Evolutionary conservation across 176 grass and related monocot species (phyloP), one percentile per base, ranked within the genome.

Genomic region (Musa itinerans): DNA sequence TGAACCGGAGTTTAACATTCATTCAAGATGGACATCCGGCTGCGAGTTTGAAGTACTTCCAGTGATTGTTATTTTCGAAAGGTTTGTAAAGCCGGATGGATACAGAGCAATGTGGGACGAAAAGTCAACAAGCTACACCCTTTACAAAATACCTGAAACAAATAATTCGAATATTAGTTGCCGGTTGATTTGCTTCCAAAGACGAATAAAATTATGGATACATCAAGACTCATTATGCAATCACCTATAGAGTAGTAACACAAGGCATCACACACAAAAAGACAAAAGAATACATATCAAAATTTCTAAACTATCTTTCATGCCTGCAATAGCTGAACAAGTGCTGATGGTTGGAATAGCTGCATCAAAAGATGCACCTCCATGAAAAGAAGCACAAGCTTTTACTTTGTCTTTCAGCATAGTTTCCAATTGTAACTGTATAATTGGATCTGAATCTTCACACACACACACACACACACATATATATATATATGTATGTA

Each of bases 261-360:
- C 11, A 27, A 27, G 2, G 23, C 21, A 74, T 21, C 8, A 22
- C 1, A 57, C 17, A n/a, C 10, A 1, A 52, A 71, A 52, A 11
- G 16, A 19, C 8, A 16, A 10, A 16, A 11, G 11, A 54, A 11
- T 24, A 16, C 1, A 25, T 9, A 1, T 19, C 3, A 17, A 55
- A 56, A 17, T 74, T 5, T 57, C 88, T 82, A 99, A 70, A 73
- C 78, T 78, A 85, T 99, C 82, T 94, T 99, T 80, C 93, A 74
- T 63, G 88, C 95, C 56, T 90, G 90, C 81, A 92, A 84, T 71
- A 99, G 78, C 84, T 99, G 88, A 83, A 90, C 88, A 79, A 99
- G 89, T 63, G 88, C 86, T 70, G 95, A 79, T 22, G 95, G 95
- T 83, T 99, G 90, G 57, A 99, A 99, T 94, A 75, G 95, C 95